Evolutionary conservation across 2,329 filamentous ascomycete species (phyloP), one percentile per base, ranked within the genome.

Genomic region (Trichoderma asperellum): DNA sequence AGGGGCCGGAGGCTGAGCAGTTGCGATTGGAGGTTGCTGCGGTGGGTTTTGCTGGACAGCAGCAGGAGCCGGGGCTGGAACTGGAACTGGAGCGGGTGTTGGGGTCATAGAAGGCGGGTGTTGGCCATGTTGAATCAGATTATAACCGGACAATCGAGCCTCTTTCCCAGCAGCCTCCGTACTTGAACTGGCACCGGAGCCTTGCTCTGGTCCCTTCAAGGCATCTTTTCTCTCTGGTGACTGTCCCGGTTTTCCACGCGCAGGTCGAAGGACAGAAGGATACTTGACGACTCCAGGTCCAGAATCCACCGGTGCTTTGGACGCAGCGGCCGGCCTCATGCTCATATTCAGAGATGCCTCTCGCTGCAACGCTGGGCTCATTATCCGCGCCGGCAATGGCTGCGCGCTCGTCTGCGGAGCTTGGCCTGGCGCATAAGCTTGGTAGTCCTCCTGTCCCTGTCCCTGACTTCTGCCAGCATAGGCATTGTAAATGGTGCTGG

Each of bases 341-440:
- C 64, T 67, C 64, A 67, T 21, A 11, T 43, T 59, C 10, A 61
- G 52, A 10, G 65, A 68, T 18, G 56, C 61, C 40, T 69, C 68
- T 49, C 62, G 61, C 55, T 65, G 60, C 10, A 60, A 8, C 27
- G 52, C 40, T 10, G 40, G 64, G 68, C 35, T 59, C 53, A 37
- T 40, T 40, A 59, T 34, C 24, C 73, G 74, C 55, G 73, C 70
- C 69, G 75, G 73, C 18, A 78, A 62, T 0, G 74, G 29, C 40
- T 35, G 55, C 3, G 24, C 21, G 2, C 63, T 59, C 5, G 70
- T 62, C 14, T 64, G 49, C 3, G 66, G 35, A 2, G 57, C 21
- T 34, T 71, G 68, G 4, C 71, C 71, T 2, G 72, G 72, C 5
- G 55, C 37, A 35, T 74, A 73, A 11, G 73, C 47, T 53, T 71